Evolutionary conservation across 176 grass and related monocot species (phyloP), one percentile per base, ranked within the genome.

Genomic region (Oryza meridionalis): DNA sequence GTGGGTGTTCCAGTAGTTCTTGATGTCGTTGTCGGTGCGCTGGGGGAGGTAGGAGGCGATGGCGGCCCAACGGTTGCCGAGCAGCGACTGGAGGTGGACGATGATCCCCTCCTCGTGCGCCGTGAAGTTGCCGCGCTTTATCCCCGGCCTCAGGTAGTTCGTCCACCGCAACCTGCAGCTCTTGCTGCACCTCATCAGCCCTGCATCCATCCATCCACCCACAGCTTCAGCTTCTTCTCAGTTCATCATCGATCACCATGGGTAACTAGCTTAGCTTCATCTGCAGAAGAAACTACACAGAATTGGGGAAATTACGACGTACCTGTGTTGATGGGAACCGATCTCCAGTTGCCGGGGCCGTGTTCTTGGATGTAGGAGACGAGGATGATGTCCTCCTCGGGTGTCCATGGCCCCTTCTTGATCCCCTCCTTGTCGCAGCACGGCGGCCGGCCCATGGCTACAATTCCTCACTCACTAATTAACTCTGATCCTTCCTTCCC

Each of bases 1-100:
- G 75, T 93, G 94, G 21, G 94, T 97, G 81, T 97, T 97, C 94
- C 94, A 97, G 91, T 91, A 97, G 78, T 97, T 97, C 89, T 97
- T 97, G 85, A 97, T 94, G 77, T 97, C 94, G 76, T 97, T 97
- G 77, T 97, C 94, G 44, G 94, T 97, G 42, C 94, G 88, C 69
- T 89, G 89, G 1, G 94, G 91, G 32, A 97, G 94, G 87, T 97
- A 97, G 0, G 91, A 91, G 12, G 94, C 91, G 72, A 97, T 97
- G 17, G 89, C 94, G 0, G 94, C 91, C 94, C 94, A 95, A 2
- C 58, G 58, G 93, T 95, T 95, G 25, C 93, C 93, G 15, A 95
- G 90, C 65, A 95, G 49, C 71, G 93, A 90, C 89, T 95, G 93
- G 64, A 95, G 93, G 78, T 95, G 93, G 76, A 95, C 85, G 75